These are phyloP conservation scores for Trifolium subterraneum DNA, from an alignment of 306 rosid genomes.

Conservation along the genomic window DNA sequence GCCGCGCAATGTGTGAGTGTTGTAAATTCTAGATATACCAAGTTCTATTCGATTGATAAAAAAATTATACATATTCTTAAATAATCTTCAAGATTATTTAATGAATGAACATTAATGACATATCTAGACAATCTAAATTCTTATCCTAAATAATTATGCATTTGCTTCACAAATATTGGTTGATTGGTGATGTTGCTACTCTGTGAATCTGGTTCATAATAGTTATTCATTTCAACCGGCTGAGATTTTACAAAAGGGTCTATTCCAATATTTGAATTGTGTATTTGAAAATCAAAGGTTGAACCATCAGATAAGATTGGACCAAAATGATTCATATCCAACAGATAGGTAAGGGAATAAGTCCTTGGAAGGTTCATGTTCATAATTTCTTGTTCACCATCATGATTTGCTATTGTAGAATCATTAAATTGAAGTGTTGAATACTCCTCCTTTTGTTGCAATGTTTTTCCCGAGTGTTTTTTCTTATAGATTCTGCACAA, in stretches of 20 bases:
- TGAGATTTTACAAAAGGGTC: conserved; percentile 51
- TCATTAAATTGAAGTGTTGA: conserved; percentile 43
- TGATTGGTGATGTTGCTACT: conserved; percentile 42
- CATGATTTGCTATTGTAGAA: conserved; percentile 28
- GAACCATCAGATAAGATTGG: conserved; percentile 66
- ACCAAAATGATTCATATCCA: conserved; percentile 78
- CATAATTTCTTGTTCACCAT: conserved; percentile 50
- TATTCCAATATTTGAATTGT: conserved; percentile 40
- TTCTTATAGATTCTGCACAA: conserved; percentile 89
- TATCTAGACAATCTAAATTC: conserved; percentile 33
- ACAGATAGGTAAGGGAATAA: conserved; percentile 61
- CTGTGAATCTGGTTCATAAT: conserved; percentile 49
- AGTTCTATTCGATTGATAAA: not conserved
- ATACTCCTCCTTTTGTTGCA: conserved; percentile 55
- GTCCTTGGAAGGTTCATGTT: conserved; percentile 70
- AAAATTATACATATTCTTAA: not conserved
- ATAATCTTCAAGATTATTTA: conserved; percentile 30
- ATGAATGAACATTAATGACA: conserved; percentile 30
- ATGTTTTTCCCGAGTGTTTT: conserved; percentile 56
- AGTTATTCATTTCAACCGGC: conserved; percentile 42
- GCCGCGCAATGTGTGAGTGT: not conserved
- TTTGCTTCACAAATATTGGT: conserved; percentile 51
- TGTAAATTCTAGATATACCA: not conserved
- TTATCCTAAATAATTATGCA: conserved; percentile 44
- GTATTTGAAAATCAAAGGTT: conserved; percentile 50